phyloP scores from a whole-genome alignment of 2,329 filamentous ascomycete species.

The Exophiala xenobiotica region DNA sequence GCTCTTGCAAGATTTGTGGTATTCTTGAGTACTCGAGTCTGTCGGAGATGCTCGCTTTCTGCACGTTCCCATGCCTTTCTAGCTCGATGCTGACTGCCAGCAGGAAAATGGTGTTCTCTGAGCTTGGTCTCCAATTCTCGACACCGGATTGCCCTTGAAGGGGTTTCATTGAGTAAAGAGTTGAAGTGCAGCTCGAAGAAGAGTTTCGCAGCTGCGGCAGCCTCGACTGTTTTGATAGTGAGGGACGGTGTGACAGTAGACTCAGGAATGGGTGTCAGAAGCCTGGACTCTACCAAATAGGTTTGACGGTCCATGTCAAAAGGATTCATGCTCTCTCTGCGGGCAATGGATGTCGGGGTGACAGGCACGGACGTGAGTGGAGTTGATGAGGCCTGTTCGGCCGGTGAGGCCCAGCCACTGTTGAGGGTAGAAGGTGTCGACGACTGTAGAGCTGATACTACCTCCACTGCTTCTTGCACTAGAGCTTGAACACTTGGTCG shows the following conservation, averaged over 20 bases:
- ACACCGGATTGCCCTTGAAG: constrained; percentile 61
- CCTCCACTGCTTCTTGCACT: constrained; percentile 7
- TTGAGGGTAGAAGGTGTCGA: constrained; percentile 23
- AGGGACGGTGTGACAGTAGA: constrained; percentile 1
- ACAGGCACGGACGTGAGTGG: constrained; percentile 23
- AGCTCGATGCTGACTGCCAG: constrained; percentile 33
- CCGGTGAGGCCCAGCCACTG: constrained; percentile 16
- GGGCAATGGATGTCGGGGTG: constrained; percentile 8
- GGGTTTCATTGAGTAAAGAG: constrained; percentile 58
- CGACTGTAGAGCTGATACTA: constrained; percentile 8
- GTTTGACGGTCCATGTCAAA: constrained; percentile 16
- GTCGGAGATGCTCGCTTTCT: constrained; percentile 74
- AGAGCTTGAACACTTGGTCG: constrained; percentile 28
- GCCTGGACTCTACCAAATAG: constrained; percentile 3
- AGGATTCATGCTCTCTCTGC: constrained; percentile 11
- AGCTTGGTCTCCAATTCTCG: constrained; percentile 65
- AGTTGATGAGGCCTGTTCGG: constrained; percentile 13
- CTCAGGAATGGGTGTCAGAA: constrained; percentile 28
- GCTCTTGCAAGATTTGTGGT: constrained; percentile 48
- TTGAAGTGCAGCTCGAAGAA: constrained; percentile 85
- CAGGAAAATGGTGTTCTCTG: constrained; percentile 31
- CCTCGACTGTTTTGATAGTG: constrained; percentile 65
- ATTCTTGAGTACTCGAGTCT: constrained; percentile 68
- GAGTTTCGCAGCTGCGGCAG: constrained; percentile 75
- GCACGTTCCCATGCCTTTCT: constrained; percentile 61